Conservation (phyloP, 108 stramenopile species). For the Schizochytrium sp. region DNA sequence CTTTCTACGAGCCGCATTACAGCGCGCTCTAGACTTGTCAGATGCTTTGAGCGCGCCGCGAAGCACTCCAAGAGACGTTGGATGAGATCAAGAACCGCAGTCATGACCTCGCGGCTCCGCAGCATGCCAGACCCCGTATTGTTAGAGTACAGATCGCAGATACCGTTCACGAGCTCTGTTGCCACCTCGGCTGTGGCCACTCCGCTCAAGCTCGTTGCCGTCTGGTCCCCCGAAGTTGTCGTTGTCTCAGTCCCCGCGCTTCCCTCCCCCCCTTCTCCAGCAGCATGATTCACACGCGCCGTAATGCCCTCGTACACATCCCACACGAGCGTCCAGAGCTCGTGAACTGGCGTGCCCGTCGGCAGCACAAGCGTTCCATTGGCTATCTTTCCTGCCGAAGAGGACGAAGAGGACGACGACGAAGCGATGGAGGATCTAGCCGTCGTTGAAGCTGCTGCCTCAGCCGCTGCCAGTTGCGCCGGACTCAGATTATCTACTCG, state of each 20-base stretch:
- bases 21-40: background rate
- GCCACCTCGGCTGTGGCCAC: background rate
- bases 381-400: background rate
- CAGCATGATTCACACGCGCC: background rate
- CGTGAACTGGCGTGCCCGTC: background rate
- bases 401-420: background rate
- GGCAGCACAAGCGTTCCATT: background rate
- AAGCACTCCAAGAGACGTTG: background rate
- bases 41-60: background rate
- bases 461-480: background rate
- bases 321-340: background rate
- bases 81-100: background rate
- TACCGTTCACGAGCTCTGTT: background rate
- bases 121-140: background rate
- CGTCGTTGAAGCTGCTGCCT: background rate
- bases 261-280: background rate
- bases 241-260: background rate
- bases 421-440: background rate
- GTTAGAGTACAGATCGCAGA: background rate
- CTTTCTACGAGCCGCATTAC: background rate
- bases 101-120: background rate
- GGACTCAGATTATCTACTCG: background rate
- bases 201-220: background rate
- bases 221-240: background rate
- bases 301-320: background rate